A percentile compares a stretch with the other conserved stretches of the same genome.
Conservation (phyloP, 345 rosid species). For the Salix viminalis region DNA sequence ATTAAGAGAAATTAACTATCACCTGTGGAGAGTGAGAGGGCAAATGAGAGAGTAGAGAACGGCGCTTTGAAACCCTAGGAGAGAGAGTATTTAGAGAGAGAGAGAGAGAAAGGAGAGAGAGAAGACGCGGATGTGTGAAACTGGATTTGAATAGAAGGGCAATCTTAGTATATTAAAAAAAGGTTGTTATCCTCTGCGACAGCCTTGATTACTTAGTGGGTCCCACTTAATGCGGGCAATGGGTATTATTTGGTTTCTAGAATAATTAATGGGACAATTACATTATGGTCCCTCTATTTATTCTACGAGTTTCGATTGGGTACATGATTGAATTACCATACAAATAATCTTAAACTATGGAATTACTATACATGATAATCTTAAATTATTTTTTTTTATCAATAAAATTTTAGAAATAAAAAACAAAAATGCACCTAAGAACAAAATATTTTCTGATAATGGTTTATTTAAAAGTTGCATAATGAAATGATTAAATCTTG, state of each 20-base stretch:
- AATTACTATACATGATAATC: too few species aligned
- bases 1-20: not conserved
- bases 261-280: not conserved
- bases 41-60: conserved; percentile 19
- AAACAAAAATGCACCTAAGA: not conserved
- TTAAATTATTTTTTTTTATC: too few species aligned
- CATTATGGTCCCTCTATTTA: not conserved
- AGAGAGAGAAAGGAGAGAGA: not conserved
- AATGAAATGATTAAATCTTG: not conserved
- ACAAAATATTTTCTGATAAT: not conserved
- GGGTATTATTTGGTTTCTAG: not conserved
- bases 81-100: not conserved
- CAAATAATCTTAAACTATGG: too few species aligned
- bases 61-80: conserved; percentile 11
- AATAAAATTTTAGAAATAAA: too few species aligned
- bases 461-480: not conserved
- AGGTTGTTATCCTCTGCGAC: not conserved
- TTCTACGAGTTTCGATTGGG: not conserved
- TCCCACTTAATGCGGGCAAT: not conserved
- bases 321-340: too few species aligned
- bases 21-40: not conserved
- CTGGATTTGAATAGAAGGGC: not conserved
- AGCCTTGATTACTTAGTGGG: not conserved
- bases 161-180: not conserved
- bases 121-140: not conserved